Evolutionary conservation across 768 basidiomycete species (phyloP), one percentile per base, ranked within the genome.

Genomic region (Fistulinella prunicolor): DNA sequence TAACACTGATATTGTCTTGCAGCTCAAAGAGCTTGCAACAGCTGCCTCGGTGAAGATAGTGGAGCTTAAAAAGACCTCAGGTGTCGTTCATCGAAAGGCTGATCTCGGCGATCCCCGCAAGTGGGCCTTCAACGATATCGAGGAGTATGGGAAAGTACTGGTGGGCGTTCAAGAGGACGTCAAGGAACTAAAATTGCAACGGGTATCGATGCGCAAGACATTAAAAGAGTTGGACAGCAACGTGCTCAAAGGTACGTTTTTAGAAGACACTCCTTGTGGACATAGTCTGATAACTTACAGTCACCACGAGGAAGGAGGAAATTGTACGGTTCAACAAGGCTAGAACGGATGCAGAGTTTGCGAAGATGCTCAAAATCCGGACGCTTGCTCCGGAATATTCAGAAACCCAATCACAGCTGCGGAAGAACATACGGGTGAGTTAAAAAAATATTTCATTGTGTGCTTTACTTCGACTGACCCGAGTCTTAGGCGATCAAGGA

Each of bases 371-470:
- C 44, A 83, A 80, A 59, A 72, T 81, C 3, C 76, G 87, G 39
- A 83, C 85, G n/a, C 68, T 94, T n/a, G 86, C 86, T 12, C 92
- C 95, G 0, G 92, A 97, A 59, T 86, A 93, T 60, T 73, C 83
- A 13, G 92, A 94, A 61, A 85, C 81, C 1, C 94, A 94, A 62
- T 79, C 75, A 2, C 81, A 84, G 46, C 70, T 97, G 22, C 77
- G 92, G 26, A 80, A 83, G 55, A 74, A 76, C 52, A 81, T 89
- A 30, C 73, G 85, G 62, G 93, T 91, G 55, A 36, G 81, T 68
- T 34, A 17, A 23, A 13, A 44, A 14, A 13, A 34, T 16, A 26
- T 38, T 42, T 13, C 34, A 44, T 32, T 42, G 14, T 34, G n/a
- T 21, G 17, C 26, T 40, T 30, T 22, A 21, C 30, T 52, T 23